Evolutionary conservation across 805 yeast genomes (phyloP), one percentile per base, ranked within the genome.

Genomic region (Metschnikowia rubicola): DNA sequence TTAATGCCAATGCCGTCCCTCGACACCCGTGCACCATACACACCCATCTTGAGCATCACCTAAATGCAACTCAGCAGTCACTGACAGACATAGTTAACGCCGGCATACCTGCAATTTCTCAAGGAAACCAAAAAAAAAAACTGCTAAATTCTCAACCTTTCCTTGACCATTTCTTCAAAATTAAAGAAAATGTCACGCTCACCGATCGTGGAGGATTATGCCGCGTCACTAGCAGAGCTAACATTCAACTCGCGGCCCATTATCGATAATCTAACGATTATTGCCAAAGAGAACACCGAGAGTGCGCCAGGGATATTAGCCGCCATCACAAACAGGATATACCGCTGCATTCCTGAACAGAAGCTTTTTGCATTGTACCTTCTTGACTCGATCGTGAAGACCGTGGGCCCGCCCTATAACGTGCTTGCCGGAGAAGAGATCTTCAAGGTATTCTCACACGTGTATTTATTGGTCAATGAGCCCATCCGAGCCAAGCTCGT

Each of bases 181-280:
- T 21, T 5, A 21, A 1, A 21, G 7, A 21, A 1, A n/a, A 52
- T 51, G 55, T 30, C 50, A 13, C 38, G 37, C 34, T 50, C 54
- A 19, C 51, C 55, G 19, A 51, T 53, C 10, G 56, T 51, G 35
- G 69, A 67, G 50, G 96, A 91, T 65, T 92, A 85, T 65, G 77
- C 78, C 36, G 78, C 78, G 53, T 81, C 90, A 30, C 71, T 92
- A 36, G 77, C 77, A 31, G 94, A 88, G 48, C 73, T 94, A 50
- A 88, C 96, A 4, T 85, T 86, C 68, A 91, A 90, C 65, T 88
- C 97, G 8, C 76, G 89, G 49, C 97, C 97, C 10, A 87, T 91
- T 45, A 94, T 94, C 50, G 84, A 87, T 35, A 86, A 82, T 37
- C 74, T 91, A 58, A 94, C 98, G 8, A 75, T 80, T 35, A 79